Evolutionary conservation across 2,329 filamentous ascomycete species (phyloP).

Genomic region (Aspergillus brunneoviolaceus): DNA sequence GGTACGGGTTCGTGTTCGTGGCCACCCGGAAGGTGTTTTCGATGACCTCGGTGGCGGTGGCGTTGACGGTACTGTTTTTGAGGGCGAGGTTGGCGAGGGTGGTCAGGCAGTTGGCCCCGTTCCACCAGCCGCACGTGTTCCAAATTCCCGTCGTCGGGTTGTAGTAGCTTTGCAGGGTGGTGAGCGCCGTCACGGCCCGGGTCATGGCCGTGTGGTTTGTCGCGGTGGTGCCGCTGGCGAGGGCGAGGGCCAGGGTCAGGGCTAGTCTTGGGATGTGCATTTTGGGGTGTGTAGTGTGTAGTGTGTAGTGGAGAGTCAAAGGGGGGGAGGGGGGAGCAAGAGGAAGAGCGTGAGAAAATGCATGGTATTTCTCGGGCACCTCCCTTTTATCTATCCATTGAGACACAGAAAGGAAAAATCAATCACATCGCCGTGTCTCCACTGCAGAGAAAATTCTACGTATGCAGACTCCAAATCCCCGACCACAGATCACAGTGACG

Average conservation of each 20-base stretch:
- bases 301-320: background rate
- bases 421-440: too few species aligned
- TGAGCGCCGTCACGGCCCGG: background rate
- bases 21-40: conserved; percentile 42
- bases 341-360: too few species aligned
- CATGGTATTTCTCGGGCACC: too few species aligned
- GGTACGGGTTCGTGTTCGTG: conserved; percentile 20
- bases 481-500: too few species aligned
- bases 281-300: background rate
- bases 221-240: background rate
- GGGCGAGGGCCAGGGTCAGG: background rate
- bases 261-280: background rate
- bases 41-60: conserved; percentile 40
- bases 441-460: too few species aligned
- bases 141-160: conserved; percentile 61
- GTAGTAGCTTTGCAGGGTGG: conserved; percentile 61
- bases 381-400: too few species aligned
- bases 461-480: too few species aligned
- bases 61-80: conserved; percentile 3
- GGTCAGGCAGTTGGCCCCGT: conserved; percentile 66
- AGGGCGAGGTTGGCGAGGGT: conserved; percentile 57
- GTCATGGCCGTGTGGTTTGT: background rate
- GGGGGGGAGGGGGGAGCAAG: too few species aligned
- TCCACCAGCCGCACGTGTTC: conserved; percentile 71
- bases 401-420: too few species aligned